Evolutionary conservation across 306 rosid species (phyloP).

Genomic region (Cyamopsis tetragonoloba): DNA sequence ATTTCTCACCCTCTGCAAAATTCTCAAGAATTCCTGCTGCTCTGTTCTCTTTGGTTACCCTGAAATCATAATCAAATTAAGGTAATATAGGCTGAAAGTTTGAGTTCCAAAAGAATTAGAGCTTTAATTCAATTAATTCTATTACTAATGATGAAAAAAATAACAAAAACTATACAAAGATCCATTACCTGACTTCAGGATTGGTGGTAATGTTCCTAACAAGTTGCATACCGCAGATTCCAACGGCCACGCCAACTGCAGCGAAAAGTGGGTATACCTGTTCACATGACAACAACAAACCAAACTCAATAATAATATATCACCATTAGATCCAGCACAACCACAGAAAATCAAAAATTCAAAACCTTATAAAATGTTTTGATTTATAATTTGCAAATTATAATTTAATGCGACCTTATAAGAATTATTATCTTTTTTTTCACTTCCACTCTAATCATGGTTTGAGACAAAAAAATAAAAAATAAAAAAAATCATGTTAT

Average conservation of each 20-base stretch:
- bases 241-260: constrained; percentile 72
- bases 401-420: too few species aligned
- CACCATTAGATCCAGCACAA: not conserved
- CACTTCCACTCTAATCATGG: too few species aligned
- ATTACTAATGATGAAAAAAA: too few species aligned
- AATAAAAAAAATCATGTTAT: too few species aligned
- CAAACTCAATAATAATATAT: too few species aligned
- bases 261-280: constrained; percentile 91
- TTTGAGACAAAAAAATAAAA: too few species aligned
- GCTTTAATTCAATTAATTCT: too few species aligned
- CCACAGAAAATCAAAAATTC: too few species aligned
- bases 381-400: too few species aligned
- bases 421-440: too few species aligned
- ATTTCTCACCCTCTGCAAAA: constrained; percentile 51
- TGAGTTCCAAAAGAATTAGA: not conserved
- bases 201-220: constrained; percentile 67
- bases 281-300: not conserved
- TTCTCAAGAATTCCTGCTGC: constrained; percentile 89
- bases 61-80: constrained; percentile 26
- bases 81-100: not conserved
- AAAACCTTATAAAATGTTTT: too few species aligned
- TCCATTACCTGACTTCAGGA: constrained; percentile 85
- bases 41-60: constrained; percentile 82
- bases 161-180: not conserved
- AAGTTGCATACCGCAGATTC: constrained; percentile 82